Percentiles rank a stretch among this genome's conserved stretches.
Evolutionary conservation across 495 filamentous ascomycete species (phyloP).

Genomic region (Daldinia loculata): DNA sequence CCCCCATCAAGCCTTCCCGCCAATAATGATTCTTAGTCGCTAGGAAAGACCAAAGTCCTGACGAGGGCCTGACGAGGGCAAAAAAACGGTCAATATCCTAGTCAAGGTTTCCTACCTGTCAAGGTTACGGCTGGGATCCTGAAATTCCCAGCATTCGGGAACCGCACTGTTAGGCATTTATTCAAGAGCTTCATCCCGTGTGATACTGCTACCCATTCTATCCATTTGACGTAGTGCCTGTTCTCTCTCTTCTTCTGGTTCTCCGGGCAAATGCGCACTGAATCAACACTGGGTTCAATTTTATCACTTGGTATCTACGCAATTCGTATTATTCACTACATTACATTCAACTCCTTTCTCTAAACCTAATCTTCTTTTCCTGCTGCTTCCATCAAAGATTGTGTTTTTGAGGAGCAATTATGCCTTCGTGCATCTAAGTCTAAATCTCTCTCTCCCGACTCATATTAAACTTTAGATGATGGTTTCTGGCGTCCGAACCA

Average conservation of each 20-base stretch:
- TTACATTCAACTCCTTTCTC: slow-evolving; percentile 7
- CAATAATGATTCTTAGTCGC: slow-evolving; percentile 8
- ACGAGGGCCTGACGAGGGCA: background rate
- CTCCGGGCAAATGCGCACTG: slow-evolving; percentile 27
- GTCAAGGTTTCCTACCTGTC: slow-evolving; percentile 2
- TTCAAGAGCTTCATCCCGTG: slow-evolving; percentile 9
- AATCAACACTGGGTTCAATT: slow-evolving; percentile 18
- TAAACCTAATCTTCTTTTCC: background rate
- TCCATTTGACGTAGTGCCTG: slow-evolving; percentile 1
- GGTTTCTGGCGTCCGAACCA: slow-evolving; percentile 26
- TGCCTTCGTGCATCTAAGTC: slow-evolving; percentile 24
- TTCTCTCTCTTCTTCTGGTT: slow-evolving; percentile 15
- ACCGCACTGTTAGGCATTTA: slow-evolving; percentile 11
- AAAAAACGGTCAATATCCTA: slow-evolving; percentile 18
- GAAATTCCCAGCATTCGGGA: slow-evolving; percentile 35
- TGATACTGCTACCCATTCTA: slow-evolving; percentile 3
- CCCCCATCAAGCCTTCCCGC: slow-evolving; percentile 7
- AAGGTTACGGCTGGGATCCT: slow-evolving; percentile 19
- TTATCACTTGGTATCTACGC: slow-evolving; percentile 10
- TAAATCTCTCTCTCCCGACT: background rate
- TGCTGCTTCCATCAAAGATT: slow-evolving; percentile 2
- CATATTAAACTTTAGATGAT: slow-evolving; percentile 17
- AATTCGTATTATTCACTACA: slow-evolving; percentile 7
- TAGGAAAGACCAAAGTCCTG: background rate
- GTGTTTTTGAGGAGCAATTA: slow-evolving; percentile 19